Base-by-base conservation (phyloP, 2,329 filamentous ascomycete genomes). In the Calonectria fujianensis region DNA sequence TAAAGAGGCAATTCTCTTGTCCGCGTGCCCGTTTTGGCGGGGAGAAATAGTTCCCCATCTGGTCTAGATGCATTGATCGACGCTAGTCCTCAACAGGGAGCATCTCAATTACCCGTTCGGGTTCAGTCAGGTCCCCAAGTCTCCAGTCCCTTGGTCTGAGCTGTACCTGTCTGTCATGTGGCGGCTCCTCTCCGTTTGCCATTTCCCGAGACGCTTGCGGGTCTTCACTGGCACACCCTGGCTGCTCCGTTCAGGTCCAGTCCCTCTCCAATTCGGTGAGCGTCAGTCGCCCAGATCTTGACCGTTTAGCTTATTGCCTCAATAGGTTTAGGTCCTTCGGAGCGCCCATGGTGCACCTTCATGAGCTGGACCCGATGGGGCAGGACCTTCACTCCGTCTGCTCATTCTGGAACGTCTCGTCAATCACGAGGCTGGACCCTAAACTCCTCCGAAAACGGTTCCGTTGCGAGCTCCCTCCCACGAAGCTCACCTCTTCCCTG, bases 321-420 rank as follows among this genome's bases (percentile, higher is more conserved):
- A 70, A 69, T 64, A 63, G 73, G 74, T 51, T 69, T 76, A 59
- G 74, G 32, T 9, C 1, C 0, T 32, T 61, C 72, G 64, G 73
- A 32, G 70, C 50, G 69, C 69, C 51, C 69, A 72, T 72, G 54
- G 51, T 61, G 75, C n/a, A 31, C 32, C 52, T 27, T 63, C 31
- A 50, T 45, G 51, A 65, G 57, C 63, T 71, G 35, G 66, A 39
- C 78, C 72, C 14, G 51, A 79, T 75, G 48, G 61, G 73, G 65
- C 35, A 65, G 57, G 37, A 66, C 52, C 32, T 39, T 69, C 24
- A 32, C 72, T 67, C 72, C 67, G 67, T 74, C 72, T 52, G 67
- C 67, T 48, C 48, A 77, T 78, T 80, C 78, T 80, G 71, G 78
- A 80, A 80, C 78, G 78, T 80, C 70, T 68, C 51, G 66, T 63